A percentile compares a stretch with the other conserved stretches of the same genome.
Evolutionary conservation across 1,284 basidiomycete species (phyloP).

Genomic region (Rhizopogon parksii): DNA sequence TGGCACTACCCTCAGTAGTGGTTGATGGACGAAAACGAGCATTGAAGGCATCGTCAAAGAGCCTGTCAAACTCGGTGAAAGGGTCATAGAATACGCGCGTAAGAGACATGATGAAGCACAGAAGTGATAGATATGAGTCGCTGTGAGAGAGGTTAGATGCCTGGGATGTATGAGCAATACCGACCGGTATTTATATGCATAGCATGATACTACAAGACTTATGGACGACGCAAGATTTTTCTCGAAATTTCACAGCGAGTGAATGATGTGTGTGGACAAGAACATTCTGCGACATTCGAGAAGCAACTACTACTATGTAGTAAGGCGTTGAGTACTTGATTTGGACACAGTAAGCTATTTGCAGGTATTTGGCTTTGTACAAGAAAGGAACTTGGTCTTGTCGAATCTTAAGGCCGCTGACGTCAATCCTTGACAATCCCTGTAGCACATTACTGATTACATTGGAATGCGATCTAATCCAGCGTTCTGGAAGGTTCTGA

Average conservation of each 20-base stretch:
- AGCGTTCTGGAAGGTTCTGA: too few species aligned
- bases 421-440: too few species aligned
- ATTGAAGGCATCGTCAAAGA: conserved; percentile 41
- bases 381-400: background rate
- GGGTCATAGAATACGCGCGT: conserved; percentile 39
- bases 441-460: too few species aligned
- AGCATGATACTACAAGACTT: too few species aligned
- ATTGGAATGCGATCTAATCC: too few species aligned
- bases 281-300: background rate
- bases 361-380: background rate
- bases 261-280: background rate
- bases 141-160: background rate
- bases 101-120: conserved; percentile 25
- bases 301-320: too few species aligned
- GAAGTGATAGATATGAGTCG: background rate
- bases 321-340: too few species aligned
- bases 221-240: background rate
- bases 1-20: conserved; percentile 9
- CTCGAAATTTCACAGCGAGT: too few species aligned
- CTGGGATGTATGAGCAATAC: background rate
- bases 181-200: background rate
- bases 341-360: background rate
- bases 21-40: conserved; percentile 19
- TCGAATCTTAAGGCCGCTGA: background rate
- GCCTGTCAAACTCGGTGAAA: conserved; percentile 42